Evolutionary conservation across 2,329 filamentous ascomycete genomes (phyloP).

Genomic region (Fusarium buharicum): DNA sequence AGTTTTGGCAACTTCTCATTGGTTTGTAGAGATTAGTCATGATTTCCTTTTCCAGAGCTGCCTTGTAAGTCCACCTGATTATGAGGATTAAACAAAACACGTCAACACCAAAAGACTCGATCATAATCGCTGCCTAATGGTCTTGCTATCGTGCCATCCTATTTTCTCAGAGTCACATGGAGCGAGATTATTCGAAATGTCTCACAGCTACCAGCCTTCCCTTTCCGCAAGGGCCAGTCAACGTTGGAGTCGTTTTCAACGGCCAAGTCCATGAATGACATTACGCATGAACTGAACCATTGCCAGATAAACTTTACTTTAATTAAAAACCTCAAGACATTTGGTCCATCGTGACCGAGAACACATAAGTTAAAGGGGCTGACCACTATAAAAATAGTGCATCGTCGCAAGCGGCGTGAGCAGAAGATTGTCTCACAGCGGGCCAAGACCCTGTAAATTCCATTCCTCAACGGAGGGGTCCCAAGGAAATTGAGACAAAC

Average conservation of each 20-base stretch:
- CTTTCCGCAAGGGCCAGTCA: conserved; percentile 9
- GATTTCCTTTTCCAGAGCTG: not conserved
- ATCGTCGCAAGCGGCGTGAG: conserved; percentile 25
- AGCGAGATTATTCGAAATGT: conserved; percentile 28
- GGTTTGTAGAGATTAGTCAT: conserved; percentile 38
- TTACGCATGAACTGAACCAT: conserved; percentile 15
- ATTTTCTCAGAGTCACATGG: not conserved
- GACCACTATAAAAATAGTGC: conserved; percentile 20
- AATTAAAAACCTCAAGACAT: conserved; percentile 4
- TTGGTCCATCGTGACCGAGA: conserved; percentile 14
- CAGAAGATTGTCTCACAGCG: conserved; percentile 32
- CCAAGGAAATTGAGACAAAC: conserved; percentile 9
- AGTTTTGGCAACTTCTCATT: conserved; percentile 41
- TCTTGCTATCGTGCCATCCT: not conserved
- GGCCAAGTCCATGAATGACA: conserved; percentile 6
- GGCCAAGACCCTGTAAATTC: conserved; percentile 28
- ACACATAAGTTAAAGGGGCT: conserved; percentile 39
- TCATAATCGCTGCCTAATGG: not conserved
- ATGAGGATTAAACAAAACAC: conserved; percentile 1
- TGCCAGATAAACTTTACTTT: not conserved
- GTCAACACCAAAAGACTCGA: not conserved
- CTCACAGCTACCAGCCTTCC: conserved; percentile 28
- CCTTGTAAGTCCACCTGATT: conserved; percentile 17
- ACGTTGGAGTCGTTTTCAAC: conserved; percentile 21
- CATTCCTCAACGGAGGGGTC: conserved; percentile 18